Evolutionary conservation across 345 rosid genomes (phyloP).

Genomic region (Lumnitzera littorea): DNA sequence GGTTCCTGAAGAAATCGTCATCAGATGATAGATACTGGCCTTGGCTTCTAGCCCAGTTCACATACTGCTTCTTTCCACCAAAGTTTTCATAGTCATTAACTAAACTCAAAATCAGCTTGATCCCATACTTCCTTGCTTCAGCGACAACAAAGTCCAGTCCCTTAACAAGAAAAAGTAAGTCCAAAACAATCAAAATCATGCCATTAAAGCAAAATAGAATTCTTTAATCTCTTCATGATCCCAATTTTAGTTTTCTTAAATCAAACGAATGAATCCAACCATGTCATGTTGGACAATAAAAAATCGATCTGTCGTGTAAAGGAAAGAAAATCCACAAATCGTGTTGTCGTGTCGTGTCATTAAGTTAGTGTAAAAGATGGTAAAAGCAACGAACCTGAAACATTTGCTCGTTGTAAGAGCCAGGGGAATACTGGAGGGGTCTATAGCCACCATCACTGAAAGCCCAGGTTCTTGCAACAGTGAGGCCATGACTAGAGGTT

Average conservation of each 20-base stretch:
- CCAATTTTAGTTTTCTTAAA: background rate
- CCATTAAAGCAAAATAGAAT: background rate
- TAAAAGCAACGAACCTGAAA: constrained; percentile 43
- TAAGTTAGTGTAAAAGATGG: background rate
- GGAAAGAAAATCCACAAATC: too few species aligned
- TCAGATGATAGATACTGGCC: constrained; percentile 66
- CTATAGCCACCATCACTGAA: constrained; percentile 84
- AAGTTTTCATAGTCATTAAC: constrained; percentile 69
- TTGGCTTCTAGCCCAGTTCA: constrained; percentile 59
- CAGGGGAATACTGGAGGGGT: constrained; percentile 66
- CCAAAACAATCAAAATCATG: background rate
- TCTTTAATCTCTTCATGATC: too few species aligned
- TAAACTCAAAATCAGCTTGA: constrained; percentile 65
- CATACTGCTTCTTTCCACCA: constrained; percentile 89
- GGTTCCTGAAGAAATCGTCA: constrained; percentile 83
- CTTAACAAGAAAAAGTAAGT: constrained; percentile 19
- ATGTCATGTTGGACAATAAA: too few species aligned
- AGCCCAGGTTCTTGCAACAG: constrained; percentile 89
- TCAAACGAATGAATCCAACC: background rate
- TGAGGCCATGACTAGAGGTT: constrained; percentile 58
- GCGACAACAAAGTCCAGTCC: constrained; percentile 95
- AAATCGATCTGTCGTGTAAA: too few species aligned
- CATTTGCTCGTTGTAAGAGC: constrained; percentile 62
- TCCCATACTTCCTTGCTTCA: constrained; percentile 65
- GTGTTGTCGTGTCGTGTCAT: too few species aligned